Percentiles rank a stretch among this genome's conserved stretches.
Evolutionary conservation across 371 early-diverging fungal species (phyloP).

Genomic region (Haplosporangium sp.): DNA sequence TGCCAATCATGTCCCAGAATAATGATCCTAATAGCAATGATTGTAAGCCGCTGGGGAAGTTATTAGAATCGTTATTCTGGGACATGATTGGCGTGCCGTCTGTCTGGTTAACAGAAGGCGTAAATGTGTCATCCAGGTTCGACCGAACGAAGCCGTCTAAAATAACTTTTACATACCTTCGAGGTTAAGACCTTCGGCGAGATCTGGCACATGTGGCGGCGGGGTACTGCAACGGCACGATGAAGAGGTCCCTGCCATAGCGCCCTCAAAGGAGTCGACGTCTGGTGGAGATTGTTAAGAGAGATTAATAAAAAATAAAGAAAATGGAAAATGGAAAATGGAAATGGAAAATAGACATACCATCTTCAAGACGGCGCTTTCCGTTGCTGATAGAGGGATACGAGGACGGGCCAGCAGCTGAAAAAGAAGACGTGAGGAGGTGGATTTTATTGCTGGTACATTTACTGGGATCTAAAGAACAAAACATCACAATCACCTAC

Average conservation of each 20-base stretch:
- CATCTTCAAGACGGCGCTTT: too few species aligned
- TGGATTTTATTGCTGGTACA: too few species aligned
- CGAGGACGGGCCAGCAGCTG: too few species aligned
- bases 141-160: conserved; percentile 3
- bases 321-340: too few species aligned
- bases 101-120: not conserved
- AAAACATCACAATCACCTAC: too few species aligned
- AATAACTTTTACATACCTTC: not conserved
- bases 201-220: not conserved
- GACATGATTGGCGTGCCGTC: not conserved
- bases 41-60: not conserved
- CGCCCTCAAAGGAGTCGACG: not conserved
- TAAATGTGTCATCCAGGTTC: conserved; percentile 1
- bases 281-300: not conserved
- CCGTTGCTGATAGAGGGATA: too few species aligned
- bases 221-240: not conserved
- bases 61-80: conserved; percentile 7
- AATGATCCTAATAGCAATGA: not conserved
- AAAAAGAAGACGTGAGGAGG: too few species aligned
- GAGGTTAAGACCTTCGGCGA: not conserved
- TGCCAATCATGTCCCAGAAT: conserved; percentile 10
- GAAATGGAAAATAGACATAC: too few species aligned
- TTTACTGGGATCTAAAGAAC: too few species aligned
- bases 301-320: too few species aligned
- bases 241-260: not conserved